Conservation (phyloP, 2,329 filamentous ascomycete genomes). For the Rhynchosporium agropyri region DNA sequence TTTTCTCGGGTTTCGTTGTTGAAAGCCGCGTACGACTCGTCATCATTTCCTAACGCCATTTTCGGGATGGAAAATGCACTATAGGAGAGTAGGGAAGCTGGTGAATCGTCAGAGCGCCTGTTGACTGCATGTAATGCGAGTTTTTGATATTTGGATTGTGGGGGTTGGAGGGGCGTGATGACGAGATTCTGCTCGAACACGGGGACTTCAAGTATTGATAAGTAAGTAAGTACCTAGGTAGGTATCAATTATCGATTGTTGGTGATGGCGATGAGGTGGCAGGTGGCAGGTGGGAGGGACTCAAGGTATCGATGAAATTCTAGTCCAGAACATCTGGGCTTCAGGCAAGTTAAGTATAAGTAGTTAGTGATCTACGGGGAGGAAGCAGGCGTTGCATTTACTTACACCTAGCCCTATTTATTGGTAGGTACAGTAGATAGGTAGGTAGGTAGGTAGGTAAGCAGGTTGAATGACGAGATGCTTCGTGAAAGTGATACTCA, state of each 20-base stretch:
- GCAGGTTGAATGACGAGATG: not conserved
- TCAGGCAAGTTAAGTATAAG: no score
- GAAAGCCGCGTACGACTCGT: constrained; percentile 13
- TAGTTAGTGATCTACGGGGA: no score
- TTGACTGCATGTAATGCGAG: constrained; percentile 32
- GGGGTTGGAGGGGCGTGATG: constrained; percentile 17
- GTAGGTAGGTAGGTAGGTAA: no score
- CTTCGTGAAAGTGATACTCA: constrained; percentile 2
- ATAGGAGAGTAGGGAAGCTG: constrained; percentile 32
- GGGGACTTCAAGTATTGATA: not conserved
- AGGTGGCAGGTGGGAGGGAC: no score
- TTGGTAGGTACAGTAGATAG: no score
- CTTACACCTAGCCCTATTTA: no score
- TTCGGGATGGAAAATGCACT: constrained; percentile 40
- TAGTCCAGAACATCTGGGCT: no score
- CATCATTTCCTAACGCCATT: constrained; percentile 38
- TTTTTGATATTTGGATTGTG: not conserved
- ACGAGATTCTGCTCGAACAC: constrained; percentile 23
- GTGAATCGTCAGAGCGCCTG: constrained; percentile 19
- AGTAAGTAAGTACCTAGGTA: not conserved
- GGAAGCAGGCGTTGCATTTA: no score
- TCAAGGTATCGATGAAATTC: no score
- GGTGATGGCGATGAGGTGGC: not conserved
- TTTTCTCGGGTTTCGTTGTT: constrained; percentile 14
- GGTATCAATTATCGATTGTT: not conserved